Conservation (phyloP, 768 basidiomycete genomes). For the Russula lepida region DNA sequence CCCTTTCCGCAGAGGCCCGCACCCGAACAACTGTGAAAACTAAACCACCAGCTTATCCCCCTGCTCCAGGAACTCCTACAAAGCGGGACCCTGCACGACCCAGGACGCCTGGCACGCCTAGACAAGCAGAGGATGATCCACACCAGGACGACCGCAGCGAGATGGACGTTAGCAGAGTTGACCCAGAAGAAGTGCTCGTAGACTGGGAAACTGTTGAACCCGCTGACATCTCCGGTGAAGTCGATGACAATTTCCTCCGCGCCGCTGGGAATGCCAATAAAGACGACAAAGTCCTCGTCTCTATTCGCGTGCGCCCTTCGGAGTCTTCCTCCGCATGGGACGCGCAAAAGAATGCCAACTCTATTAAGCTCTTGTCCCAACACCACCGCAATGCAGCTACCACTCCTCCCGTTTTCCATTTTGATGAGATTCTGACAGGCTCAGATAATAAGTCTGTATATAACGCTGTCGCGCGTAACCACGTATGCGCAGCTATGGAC, state of each 20-base stretch:
- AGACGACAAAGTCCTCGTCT: conserved; percentile 82
- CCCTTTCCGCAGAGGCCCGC: conserved; percentile 19
- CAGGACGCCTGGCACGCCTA: conserved; percentile 31
- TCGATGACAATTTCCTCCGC: conserved; percentile 50
- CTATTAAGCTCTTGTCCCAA: conserved; percentile 54
- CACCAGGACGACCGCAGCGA: conserved; percentile 46
- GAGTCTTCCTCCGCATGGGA: conserved; percentile 49
- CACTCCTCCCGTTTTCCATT: conserved; percentile 46
- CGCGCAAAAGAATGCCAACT: conserved; percentile 33
- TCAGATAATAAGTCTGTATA: conserved; percentile 77
- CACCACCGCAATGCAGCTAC: conserved; percentile 40
- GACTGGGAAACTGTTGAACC: conserved; percentile 66
- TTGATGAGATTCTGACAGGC: conserved; percentile 70
- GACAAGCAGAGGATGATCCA: conserved; percentile 41
- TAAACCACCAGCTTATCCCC: conserved; percentile 16
- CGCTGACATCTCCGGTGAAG: conserved; percentile 58
- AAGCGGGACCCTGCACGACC: conserved; percentile 22
- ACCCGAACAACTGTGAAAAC: conserved; percentile 18
- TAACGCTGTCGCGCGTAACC: conserved; percentile 63
- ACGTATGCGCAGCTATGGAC: conserved; percentile 89
- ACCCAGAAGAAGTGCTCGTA: conserved; percentile 68
- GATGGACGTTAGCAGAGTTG: conserved; percentile 69
- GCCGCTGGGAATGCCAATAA: conserved; percentile 47
- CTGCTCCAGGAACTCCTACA: conserved; percentile 20
- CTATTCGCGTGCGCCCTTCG: conserved; percentile 64